Evolutionary conservation across 106 monocot species (phyloP).

Genomic region (Iris macrosiphon): DNA sequence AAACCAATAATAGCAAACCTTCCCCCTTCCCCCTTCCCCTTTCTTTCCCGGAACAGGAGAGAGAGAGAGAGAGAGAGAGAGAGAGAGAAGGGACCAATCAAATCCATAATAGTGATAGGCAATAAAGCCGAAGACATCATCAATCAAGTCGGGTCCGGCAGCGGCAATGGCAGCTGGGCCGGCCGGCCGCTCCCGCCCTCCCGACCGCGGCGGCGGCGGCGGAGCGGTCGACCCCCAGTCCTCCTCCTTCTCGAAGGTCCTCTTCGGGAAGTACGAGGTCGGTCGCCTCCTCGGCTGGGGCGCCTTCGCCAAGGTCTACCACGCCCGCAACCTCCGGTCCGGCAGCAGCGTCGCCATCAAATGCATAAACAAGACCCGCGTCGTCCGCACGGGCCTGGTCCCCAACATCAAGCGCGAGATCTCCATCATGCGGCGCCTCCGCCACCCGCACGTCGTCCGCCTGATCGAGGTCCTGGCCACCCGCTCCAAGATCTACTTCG

Average conservation of each 20-base stretch:
- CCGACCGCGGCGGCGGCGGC: background rate
- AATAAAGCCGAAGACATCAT: too few relatives aligned
- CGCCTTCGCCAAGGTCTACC: conserved; percentile 75
- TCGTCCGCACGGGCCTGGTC: conserved; percentile 9
- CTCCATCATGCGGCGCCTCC: conserved; percentile 26
- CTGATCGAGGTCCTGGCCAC: conserved; percentile 39
- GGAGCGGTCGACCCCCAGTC: background rate
- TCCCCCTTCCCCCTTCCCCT: too few relatives aligned
- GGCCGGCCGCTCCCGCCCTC: background rate
- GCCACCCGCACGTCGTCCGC: conserved; percentile 32
- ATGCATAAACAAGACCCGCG: conserved; percentile 21
- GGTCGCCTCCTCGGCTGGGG: conserved; percentile 63
- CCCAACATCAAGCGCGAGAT: conserved; percentile 27
- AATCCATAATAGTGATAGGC: too few relatives aligned
- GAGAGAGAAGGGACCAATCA: too few relatives aligned
- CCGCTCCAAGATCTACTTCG: conserved; percentile 36
- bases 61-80: too few relatives aligned
- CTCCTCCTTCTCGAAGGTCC: conserved; percentile 5
- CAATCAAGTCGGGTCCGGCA: too few relatives aligned
- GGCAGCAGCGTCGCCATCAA: conserved; percentile 44
- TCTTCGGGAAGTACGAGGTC: conserved; percentile 60
- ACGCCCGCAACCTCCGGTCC: conserved; percentile 32
- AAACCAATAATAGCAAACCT: too few relatives aligned
- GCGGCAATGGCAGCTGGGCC: too few relatives aligned
- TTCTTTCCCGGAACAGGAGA: too few relatives aligned